These are phyloP conservation scores for Yamadazyma takamatsuzukensis DNA, from an alignment of 805 yeast genomes.

Conservation along the genomic window DNA sequence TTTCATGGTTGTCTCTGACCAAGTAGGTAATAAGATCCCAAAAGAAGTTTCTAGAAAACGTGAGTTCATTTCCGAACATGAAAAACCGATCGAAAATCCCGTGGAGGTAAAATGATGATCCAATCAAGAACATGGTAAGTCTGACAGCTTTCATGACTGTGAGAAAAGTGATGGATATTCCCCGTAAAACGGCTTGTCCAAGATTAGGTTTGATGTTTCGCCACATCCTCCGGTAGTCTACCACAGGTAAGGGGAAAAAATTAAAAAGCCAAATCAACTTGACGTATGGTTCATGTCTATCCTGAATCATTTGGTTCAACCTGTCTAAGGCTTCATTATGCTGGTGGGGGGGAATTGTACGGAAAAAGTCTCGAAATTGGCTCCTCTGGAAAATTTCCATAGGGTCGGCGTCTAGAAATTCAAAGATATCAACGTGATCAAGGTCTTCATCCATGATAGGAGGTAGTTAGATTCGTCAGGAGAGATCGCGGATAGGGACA, in stretches of 20 bases:
- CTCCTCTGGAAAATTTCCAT: slow-evolving; percentile 17
- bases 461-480: too few relatives aligned
- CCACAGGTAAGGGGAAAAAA: slow-evolving; percentile 17
- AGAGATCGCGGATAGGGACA: too few relatives aligned
- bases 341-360: slow-evolving; percentile 11
- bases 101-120: slow-evolving; percentile 16
- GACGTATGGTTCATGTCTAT: slow-evolving; percentile 7
- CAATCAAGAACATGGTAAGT: slow-evolving; percentile 14
- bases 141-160: slow-evolving; percentile 11
- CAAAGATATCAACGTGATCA: slow-evolving; percentile 16
- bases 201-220: slow-evolving; percentile 10
- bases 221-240: slow-evolving; percentile 17
- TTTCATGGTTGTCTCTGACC: slow-evolving; percentile 8
- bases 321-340: slow-evolving; percentile 11
- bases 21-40: slow-evolving; percentile 26
- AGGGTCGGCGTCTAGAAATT: slow-evolving; percentile 18
- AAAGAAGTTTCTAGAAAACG: slow-evolving; percentile 26
- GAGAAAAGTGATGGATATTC: slow-evolving; percentile 5
- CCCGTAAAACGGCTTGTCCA: slow-evolving; percentile 1
- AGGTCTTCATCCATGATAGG: slow-evolving; percentile 1
- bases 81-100: slow-evolving; percentile 17
- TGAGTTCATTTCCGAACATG: slow-evolving; percentile 23
- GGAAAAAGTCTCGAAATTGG: slow-evolving; percentile 12
- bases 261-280: slow-evolving; percentile 15
- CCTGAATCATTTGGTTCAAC: slow-evolving; percentile 7